Evolutionary conservation across 306 rosid species (phyloP).

Genomic region (Datisca glomerata): DNA sequence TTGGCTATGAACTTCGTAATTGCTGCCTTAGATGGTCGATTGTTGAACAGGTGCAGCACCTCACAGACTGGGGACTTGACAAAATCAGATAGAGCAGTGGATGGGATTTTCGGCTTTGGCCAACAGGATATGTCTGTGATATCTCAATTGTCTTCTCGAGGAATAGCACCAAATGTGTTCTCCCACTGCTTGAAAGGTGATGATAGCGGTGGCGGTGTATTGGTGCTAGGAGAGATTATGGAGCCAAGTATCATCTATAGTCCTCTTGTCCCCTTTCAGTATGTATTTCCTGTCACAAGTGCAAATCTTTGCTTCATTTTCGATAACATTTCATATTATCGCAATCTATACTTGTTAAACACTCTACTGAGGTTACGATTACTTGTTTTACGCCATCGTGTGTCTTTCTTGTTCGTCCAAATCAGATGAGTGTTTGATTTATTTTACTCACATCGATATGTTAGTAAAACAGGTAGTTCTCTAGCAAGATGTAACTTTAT

Average conservation of each 20-base stretch:
- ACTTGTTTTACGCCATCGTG: too few species aligned
- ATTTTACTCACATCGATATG: too few species aligned
- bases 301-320: too few species aligned
- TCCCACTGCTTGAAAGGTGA: slow-evolving; percentile 96
- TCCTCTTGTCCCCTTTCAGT: slow-evolving; percentile 89
- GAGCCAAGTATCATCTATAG: slow-evolving; percentile 77
- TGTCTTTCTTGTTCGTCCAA: too few species aligned
- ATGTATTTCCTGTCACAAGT: slow-evolving; percentile 27
- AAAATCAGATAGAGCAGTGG: slow-evolving; percentile 81
- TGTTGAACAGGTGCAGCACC: slow-evolving; percentile 74
- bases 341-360: too few species aligned
- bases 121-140: slow-evolving; percentile 75
- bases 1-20: slow-evolving; percentile 3
- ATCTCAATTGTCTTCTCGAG: slow-evolving; percentile 86
- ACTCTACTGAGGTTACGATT: too few species aligned
- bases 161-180: slow-evolving; percentile 71
- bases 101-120: slow-evolving; percentile 94
- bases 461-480: too few species aligned
- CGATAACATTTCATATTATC: not conserved
- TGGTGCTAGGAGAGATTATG: slow-evolving; percentile 90
- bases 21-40: slow-evolving; percentile 21
- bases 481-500: too few species aligned
- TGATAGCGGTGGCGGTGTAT: slow-evolving; percentile 73
- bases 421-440: too few species aligned
- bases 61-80: slow-evolving; percentile 81